Conservation (phyloP, 2,329 filamentous ascomycete genomes). For the Colletotrichum filicis region DNA sequence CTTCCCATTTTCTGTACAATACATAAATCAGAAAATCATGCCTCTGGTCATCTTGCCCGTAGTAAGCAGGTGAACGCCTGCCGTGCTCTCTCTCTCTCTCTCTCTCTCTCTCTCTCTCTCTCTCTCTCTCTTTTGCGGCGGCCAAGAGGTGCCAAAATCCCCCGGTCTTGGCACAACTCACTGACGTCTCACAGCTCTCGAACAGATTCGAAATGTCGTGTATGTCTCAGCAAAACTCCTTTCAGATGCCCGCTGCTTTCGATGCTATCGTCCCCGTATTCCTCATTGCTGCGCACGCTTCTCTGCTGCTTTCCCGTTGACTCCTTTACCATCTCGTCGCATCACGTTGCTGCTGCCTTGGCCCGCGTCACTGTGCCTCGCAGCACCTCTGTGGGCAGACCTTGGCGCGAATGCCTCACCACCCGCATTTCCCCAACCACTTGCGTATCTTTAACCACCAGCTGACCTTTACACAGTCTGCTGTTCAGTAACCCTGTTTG, state of each 20-base stretch:
- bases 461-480: constrained; percentile 52
- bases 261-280: constrained; percentile 22
- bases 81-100: constrained; percentile 16
- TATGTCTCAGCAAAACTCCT: constrained; percentile 45
- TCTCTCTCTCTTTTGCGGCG: constrained; percentile 23
- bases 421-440: constrained; percentile 6
- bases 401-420: constrained; percentile 1
- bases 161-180: constrained; percentile 48
- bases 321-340: not conserved
- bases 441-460: constrained; percentile 1
- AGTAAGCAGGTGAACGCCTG: not conserved
- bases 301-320: not conserved
- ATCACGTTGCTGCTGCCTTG: not conserved
- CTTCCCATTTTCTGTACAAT: not conserved
- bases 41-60: not conserved
- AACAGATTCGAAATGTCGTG: constrained; percentile 62
- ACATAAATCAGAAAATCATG: not conserved
- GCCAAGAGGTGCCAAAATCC: constrained; percentile 42
- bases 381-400: constrained; percentile 23
- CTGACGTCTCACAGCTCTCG: constrained; percentile 56
- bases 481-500: constrained; percentile 70
- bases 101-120: constrained; percentile 8
- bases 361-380: constrained; percentile 15
- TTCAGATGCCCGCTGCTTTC: constrained; percentile 35
- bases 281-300: not conserved